Percentiles rank a stretch among this genome's conserved stretches.
These are phyloP conservation scores for Solanum arcanum DNA, from an alignment of 257 asterid species.

Conservation along the genomic window DNA sequence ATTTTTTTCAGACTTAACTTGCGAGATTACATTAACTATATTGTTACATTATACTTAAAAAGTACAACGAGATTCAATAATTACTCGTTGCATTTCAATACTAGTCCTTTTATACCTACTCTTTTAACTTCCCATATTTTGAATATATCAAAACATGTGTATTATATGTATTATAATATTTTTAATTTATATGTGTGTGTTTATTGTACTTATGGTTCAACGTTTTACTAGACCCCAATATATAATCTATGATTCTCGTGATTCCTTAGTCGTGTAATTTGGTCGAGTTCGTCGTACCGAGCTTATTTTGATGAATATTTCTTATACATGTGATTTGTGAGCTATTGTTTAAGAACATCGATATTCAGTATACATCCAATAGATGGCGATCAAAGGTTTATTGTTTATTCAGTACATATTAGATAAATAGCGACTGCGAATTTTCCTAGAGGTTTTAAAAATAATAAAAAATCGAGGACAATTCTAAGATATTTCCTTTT, in stretches of 20 bases:
- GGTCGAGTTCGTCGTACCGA: rapidly evolving
- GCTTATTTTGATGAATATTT: rapidly evolving
- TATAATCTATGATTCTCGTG: neutral
- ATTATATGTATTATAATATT: neutral
- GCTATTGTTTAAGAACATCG: neutral
- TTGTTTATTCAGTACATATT: too few relatives aligned
- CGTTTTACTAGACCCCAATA: neutral
- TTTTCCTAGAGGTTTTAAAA: neutral
- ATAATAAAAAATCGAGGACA: neutral
- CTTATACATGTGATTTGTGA: neutral
- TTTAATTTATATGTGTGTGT: neutral
- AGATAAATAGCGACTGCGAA: rapidly evolving
- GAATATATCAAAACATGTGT: neutral
- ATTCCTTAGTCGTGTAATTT: neutral
- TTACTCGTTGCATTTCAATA: neutral
- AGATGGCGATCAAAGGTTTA: too few relatives aligned
- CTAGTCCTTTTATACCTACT: neutral
- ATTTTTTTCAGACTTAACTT: neutral
- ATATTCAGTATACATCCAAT: too few relatives aligned
- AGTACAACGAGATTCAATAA: neutral
- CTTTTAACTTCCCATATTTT: neutral
- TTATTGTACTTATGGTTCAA: neutral
- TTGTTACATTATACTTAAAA: neutral
- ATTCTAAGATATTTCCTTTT: neutral
- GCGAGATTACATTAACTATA: rapidly evolving